Conservation (phyloP, 331 rosid genomes). For the Dryas integrifolia region DNA sequence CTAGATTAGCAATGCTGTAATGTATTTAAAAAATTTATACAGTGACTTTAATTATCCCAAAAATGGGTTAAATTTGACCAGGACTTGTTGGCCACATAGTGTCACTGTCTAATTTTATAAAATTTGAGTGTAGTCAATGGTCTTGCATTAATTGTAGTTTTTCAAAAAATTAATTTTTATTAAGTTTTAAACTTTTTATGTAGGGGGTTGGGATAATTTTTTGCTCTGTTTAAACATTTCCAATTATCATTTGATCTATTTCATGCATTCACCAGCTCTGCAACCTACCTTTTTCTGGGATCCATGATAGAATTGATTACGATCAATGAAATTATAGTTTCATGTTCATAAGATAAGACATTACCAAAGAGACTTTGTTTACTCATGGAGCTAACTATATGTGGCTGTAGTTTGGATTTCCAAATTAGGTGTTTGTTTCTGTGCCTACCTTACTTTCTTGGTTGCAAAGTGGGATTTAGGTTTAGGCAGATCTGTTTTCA, state of each 20-base stretch:
- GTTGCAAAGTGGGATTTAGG: neutral
- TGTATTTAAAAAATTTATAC: neutral
- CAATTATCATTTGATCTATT: neutral
- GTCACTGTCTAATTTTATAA: neutral
- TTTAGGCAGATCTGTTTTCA: neutral
- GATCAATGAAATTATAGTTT: neutral
- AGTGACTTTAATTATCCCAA: neutral
- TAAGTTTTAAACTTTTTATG: neutral
- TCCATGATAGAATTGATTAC: neutral
- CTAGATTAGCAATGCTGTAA: neutral
- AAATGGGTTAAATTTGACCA: neutral
- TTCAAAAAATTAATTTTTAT: neutral
- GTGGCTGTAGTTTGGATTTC: neutral
- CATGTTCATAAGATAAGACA: neutral
- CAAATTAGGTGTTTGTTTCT: neutral
- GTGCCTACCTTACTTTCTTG: neutral
- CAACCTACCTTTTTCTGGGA: neutral
- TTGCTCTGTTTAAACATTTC: neutral
- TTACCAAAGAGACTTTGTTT: neutral
- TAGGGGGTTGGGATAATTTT: neutral
- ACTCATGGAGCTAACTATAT: neutral
- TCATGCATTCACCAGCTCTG: neutral
- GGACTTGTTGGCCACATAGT: neutral
- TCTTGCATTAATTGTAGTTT: neutral
- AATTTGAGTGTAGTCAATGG: neutral